Conservation (phyloP, 768 basidiomycete genomes). For the Agrocybe praecox region DNA sequence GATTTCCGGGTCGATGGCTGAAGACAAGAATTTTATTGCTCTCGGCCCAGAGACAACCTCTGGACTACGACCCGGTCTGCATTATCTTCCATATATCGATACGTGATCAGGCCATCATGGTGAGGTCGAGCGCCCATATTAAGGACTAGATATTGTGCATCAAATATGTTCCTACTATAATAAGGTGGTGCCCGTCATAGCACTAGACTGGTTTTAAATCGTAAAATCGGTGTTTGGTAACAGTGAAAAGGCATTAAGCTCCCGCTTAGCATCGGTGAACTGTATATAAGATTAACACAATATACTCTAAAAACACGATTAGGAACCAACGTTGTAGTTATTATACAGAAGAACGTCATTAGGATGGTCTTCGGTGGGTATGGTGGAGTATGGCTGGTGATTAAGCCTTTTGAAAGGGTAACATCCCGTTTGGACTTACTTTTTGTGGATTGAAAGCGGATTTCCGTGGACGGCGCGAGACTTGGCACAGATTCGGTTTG, state of each 20-base stretch:
- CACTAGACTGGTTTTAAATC: slow-evolving; percentile 75
- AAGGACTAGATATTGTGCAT: slow-evolving; percentile 92
- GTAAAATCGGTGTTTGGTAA: slow-evolving; percentile 76
- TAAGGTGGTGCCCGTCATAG: slow-evolving; percentile 87
- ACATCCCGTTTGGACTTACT: slow-evolving; percentile 31
- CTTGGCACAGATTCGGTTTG: slow-evolving; percentile 47
- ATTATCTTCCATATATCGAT: slow-evolving; percentile 89
- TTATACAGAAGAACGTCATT: slow-evolving; percentile 91
- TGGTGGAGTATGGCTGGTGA: slow-evolving; percentile 79
- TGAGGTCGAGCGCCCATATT: slow-evolving; percentile 92
- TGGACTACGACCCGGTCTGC: slow-evolving; percentile 91
- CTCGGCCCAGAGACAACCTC: slow-evolving; percentile 85
- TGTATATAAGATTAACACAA: slow-evolving; percentile 27
- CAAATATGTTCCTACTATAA: slow-evolving; percentile 95
- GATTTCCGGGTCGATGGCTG: slow-evolving; percentile 84
- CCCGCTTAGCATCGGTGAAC: slow-evolving; percentile 95
- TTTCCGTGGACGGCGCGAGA: slow-evolving; percentile 56
- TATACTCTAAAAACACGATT: not conserved
- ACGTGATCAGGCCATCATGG: slow-evolving; percentile 81
- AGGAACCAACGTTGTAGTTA: slow-evolving; percentile 84
- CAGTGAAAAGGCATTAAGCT: slow-evolving; percentile 90
- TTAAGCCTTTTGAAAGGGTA: slow-evolving; percentile 58
- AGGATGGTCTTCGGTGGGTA: slow-evolving; percentile 73
- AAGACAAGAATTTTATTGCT: slow-evolving; percentile 88
- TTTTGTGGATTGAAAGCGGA: slow-evolving; percentile 57